Conservation (phyloP, 331 rosid species). For the Pyracantha coccinea region DNA sequence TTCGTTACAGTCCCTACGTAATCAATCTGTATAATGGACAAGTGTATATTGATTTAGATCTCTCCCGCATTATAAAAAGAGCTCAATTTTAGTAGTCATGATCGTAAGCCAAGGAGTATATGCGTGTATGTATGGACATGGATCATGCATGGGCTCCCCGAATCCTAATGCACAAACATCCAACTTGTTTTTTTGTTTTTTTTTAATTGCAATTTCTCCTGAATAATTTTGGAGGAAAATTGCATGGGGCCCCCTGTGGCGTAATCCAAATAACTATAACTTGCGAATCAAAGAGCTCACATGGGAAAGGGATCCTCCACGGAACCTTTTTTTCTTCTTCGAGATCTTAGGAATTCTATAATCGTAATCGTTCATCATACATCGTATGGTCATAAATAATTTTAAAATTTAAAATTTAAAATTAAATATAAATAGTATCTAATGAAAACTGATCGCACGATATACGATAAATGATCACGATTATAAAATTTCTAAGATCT, state of each 20-base stretch:
- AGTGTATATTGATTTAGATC: conserved; percentile 20
- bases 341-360: fast-evolving
- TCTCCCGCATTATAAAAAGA: conserved; percentile 21
- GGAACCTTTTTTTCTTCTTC: fast-evolving
- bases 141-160: conserved; percentile 19
- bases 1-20: neutral
- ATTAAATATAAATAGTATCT: no score
- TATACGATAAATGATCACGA: no score
- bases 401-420: no score
- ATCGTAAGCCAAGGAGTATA: neutral
- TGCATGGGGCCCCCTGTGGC: conserved; percentile 15
- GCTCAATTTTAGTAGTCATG: conserved; percentile 3
- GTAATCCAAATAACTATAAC: conserved; percentile 8
- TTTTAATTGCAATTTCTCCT: neutral
- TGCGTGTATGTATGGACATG: neutral
- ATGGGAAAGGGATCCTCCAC: neutral
- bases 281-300: conserved; percentile 5
- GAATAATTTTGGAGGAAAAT: neutral
- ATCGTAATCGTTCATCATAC: fast-evolving
- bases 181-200: neutral
- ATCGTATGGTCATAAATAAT: fast-evolving
- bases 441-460: fast-evolving
- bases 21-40: neutral
- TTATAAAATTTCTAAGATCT: fast-evolving
- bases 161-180: conserved; percentile 22